Percentiles rank a stretch among this genome's conserved stretches.
Conservation (phyloP, 2,329 filamentous ascomycete genomes). For the Beauveria medogensis region DNA sequence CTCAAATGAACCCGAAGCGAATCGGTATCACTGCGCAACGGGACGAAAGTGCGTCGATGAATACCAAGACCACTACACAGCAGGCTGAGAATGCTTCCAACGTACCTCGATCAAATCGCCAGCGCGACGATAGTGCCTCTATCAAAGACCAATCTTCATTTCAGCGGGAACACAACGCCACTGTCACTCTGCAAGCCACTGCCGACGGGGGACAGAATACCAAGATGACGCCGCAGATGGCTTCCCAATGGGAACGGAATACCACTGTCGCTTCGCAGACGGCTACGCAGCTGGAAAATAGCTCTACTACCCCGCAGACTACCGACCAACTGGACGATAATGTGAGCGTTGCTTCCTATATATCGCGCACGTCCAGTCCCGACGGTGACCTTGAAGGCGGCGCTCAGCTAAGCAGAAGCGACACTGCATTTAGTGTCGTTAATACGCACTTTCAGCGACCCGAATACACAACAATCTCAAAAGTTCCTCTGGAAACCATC, state of each 20-base stretch:
- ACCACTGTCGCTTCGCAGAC: neutral
- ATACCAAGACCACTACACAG: too few species aligned
- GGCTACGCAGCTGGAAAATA: neutral
- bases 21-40: too few species aligned
- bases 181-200: neutral
- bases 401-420: slow-evolving; percentile 7
- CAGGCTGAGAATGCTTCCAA: too few species aligned
- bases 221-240: neutral
- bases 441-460: slow-evolving; percentile 1
- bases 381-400: slow-evolving; percentile 9
- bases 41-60: neutral
- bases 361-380: slow-evolving; percentile 6
- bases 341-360: neutral
- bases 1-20: too few species aligned
- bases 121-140: too few species aligned
- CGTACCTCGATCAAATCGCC: too few species aligned
- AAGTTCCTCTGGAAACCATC: neutral
- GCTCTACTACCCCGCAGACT: neutral
- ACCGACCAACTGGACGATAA: neutral
- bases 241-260: neutral
- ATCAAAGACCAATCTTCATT: too few species aligned
- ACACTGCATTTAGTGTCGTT: slow-evolving; percentile 3
- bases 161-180: neutral
- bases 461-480: neutral
- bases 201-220: neutral